phyloP scores from a whole-genome alignment of 768 basidiomycete genomes.

The Antrodiella citrinella region DNA sequence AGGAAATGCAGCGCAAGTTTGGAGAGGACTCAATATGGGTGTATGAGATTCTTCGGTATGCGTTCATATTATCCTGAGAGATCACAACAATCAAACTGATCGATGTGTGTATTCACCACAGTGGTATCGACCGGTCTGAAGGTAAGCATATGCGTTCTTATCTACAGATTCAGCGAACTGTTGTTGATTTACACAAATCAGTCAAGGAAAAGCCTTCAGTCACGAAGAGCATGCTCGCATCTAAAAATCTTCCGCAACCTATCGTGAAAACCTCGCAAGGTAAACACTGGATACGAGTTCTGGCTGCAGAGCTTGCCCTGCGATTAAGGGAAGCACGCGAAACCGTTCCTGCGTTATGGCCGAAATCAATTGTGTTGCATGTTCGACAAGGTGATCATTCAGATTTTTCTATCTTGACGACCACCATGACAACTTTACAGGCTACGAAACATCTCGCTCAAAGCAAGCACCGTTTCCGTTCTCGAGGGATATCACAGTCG shows the following conservation, averaged over 20 bases:
- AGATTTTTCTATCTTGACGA: background rate
- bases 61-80: conserved; percentile 6
- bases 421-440: conserved; percentile 25
- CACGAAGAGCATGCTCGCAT: conserved; percentile 90
- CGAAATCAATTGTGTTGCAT: conserved; percentile 81
- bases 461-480: conserved; percentile 89
- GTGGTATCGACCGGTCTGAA: conserved; percentile 85
- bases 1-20: conserved; percentile 73
- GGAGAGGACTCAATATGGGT: conserved; percentile 87
- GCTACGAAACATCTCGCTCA: conserved; percentile 58
- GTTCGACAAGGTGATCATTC: conserved; percentile 51
- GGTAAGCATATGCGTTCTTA: conserved; percentile 40
- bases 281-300: conserved; percentile 83
- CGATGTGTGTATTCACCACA: no score
- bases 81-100: no score
- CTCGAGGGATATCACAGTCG: conserved; percentile 61
- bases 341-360: conserved; percentile 72
- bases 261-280: conserved; percentile 71
- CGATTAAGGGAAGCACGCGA: conserved; percentile 79
- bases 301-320: conserved; percentile 84
- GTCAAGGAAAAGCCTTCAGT: conserved; percentile 79
- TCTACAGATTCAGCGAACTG: conserved; percentile 6
- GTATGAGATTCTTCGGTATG: conserved; percentile 80
- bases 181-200: no score
- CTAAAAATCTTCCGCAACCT: conserved; percentile 85